These are phyloP conservation scores for Choanephora cucurbitarum DNA, from an alignment of 371 early-diverging fungal genomes.

Conservation along the genomic window DNA sequence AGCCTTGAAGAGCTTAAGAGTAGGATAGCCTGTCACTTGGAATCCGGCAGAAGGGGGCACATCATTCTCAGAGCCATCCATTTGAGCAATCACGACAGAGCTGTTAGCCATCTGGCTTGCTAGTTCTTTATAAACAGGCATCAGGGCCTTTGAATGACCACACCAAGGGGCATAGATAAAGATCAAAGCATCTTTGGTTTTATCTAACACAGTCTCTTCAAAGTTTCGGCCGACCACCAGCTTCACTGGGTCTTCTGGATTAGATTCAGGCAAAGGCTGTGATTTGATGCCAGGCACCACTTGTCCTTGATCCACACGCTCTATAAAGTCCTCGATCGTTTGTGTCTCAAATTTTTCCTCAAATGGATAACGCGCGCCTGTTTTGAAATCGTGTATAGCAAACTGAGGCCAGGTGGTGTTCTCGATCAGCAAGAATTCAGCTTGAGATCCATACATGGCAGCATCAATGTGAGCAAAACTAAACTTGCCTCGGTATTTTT, in stretches of 20 bases:
- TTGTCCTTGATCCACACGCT: constrained; percentile 58
- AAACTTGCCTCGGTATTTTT: constrained; percentile 73
- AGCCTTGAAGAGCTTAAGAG: constrained; percentile 85
- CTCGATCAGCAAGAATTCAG: constrained; percentile 68
- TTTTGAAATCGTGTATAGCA: constrained; percentile 70
- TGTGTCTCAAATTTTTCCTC: constrained; percentile 56
- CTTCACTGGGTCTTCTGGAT: constrained; percentile 68
- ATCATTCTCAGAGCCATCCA: constrained; percentile 92
- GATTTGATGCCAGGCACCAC: constrained; percentile 75
- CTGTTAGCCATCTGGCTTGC: constrained; percentile 47
- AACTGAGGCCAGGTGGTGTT: constrained; percentile 84
- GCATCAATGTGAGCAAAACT: constrained; percentile 84
- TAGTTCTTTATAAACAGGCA: constrained; percentile 73
- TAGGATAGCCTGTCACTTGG: constrained; percentile 85
- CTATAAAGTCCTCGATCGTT: constrained; percentile 55
- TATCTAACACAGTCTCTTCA: constrained; percentile 73
- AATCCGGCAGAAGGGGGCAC: constrained; percentile 68
- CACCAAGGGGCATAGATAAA: constrained; percentile 81
- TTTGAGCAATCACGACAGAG: constrained; percentile 80
- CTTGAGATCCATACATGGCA: constrained; percentile 73
- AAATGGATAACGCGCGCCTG: constrained; percentile 71
- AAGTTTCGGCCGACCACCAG: constrained; percentile 78
- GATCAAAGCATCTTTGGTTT: constrained; percentile 76
- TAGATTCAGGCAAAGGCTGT: constrained; percentile 64
- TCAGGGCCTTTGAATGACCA: constrained; percentile 78